phyloP scores from a whole-genome alignment of 257 asterid genomes.

The Mentha longifolia region DNA sequence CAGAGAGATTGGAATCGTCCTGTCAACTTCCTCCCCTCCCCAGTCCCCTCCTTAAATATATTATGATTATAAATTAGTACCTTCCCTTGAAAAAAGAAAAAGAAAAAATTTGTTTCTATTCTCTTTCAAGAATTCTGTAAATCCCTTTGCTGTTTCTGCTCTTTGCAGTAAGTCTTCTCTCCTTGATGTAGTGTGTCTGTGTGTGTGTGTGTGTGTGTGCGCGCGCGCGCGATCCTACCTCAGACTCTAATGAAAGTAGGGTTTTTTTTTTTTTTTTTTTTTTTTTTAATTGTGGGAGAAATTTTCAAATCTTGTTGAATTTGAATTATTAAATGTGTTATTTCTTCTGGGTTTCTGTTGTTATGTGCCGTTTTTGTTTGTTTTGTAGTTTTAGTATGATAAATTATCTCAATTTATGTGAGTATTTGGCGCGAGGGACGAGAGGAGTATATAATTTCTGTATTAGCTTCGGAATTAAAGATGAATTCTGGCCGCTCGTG shows the following conservation, averaged over 20 bases:
- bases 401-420: not conserved
- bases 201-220: not conserved
- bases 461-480: not conserved
- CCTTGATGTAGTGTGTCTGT: not conserved
- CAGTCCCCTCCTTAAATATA: no score
- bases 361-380: not conserved
- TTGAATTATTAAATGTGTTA: not conserved
- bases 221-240: not conserved
- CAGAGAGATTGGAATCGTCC: not conserved
- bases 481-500: not conserved
- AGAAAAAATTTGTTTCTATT: not conserved
- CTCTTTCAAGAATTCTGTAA: not conserved
- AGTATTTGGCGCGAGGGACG: conserved; percentile 4
- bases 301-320: not conserved
- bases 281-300: not conserved
- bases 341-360: conserved; percentile 20
- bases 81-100: not conserved
- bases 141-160: not conserved
- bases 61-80: conserved; percentile 10
- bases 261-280: not conserved
- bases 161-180: conserved; percentile 31
- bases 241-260: conserved; percentile 5
- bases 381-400: not conserved
- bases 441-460: not conserved
- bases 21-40: not conserved